These are phyloP conservation scores for Zizania palustris DNA, from an alignment of 202 grass and related monocot genomes.

Conservation along the genomic window DNA sequence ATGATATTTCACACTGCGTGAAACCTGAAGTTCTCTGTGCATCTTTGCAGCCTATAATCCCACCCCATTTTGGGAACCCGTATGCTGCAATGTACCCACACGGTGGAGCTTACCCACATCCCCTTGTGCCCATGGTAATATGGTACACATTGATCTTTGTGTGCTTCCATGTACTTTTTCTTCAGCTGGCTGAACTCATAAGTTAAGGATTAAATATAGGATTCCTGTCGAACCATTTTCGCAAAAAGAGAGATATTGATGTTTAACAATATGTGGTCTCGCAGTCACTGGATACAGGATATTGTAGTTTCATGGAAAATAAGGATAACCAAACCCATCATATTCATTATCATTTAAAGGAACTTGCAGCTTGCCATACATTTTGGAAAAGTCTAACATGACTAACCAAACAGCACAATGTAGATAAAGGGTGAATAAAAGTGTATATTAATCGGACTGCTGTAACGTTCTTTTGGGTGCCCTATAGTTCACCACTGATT, in stretches of 20 bases:
- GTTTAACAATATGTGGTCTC: neutral
- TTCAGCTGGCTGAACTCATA: neutral
- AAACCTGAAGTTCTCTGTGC: constrained; percentile 26
- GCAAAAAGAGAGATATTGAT: neutral
- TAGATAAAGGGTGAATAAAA: neutral
- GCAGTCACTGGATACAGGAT: neutral
- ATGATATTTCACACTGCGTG: constrained; percentile 27
- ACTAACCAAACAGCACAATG: neutral
- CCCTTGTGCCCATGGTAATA: constrained; percentile 69
- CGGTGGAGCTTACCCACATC: constrained; percentile 69
- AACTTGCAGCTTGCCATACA: neutral
- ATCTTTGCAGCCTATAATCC: constrained; percentile 55
- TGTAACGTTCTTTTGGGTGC: neutral
- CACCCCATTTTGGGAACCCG: constrained; percentile 63
- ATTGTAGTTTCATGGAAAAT: constrained; percentile 22
- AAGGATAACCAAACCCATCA: neutral
- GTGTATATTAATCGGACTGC: neutral
- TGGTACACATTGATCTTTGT: constrained; percentile 49
- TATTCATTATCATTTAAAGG: neutral
- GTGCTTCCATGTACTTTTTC: constrained; percentile 22
- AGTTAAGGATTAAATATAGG: constrained; percentile 11
- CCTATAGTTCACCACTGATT: neutral
- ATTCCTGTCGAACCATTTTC: neutral
- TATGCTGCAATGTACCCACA: constrained; percentile 76
- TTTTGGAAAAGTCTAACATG: neutral